Conservation (phyloP, 257 asterid species). For the Scutellaria galericulata region DNA sequence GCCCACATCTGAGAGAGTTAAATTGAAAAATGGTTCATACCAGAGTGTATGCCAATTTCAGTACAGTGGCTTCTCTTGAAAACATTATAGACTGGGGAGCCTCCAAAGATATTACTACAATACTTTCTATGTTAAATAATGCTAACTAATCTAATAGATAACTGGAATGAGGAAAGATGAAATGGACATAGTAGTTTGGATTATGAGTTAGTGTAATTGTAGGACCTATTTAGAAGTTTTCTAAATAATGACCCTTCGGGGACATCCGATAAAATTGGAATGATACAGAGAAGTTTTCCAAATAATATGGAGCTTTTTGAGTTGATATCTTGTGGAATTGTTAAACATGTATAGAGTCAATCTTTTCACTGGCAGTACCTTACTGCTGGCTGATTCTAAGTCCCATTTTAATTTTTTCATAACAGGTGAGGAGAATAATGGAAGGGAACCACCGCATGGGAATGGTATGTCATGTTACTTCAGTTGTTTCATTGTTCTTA, state of each 20-base stretch:
- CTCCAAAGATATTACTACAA: background rate
- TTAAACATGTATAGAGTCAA: background rate
- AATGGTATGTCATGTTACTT: conserved; percentile 59
- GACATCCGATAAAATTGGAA: no score
- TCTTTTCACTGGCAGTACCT: conserved; percentile 1
- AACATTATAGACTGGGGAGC: background rate
- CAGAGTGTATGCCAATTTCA: background rate
- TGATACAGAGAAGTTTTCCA: background rate
- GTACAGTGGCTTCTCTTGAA: background rate
- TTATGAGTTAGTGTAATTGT: conserved; percentile 3
- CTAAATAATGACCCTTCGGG: background rate
- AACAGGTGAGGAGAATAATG: conserved; percentile 96
- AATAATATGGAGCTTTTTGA: conserved; percentile 1
- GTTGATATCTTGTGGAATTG: conserved; percentile 22
- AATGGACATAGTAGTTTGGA: conserved; percentile 2
- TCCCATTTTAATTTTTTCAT: conserved; percentile 28
- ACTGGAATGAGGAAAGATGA: background rate
- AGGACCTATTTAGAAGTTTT: background rate
- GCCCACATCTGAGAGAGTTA: background rate
- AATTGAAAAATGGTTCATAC: background rate
- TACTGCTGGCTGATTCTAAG: conserved; percentile 29
- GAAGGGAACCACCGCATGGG: conserved; percentile 99
- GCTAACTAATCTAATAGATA: background rate
- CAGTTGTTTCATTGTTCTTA: conserved; percentile 16
- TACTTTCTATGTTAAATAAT: background rate